These are phyloP conservation scores for Parastagonospora nodorum DNA, from an alignment of 2,329 filamentous ascomycete species.

Conservation along the genomic window DNA sequence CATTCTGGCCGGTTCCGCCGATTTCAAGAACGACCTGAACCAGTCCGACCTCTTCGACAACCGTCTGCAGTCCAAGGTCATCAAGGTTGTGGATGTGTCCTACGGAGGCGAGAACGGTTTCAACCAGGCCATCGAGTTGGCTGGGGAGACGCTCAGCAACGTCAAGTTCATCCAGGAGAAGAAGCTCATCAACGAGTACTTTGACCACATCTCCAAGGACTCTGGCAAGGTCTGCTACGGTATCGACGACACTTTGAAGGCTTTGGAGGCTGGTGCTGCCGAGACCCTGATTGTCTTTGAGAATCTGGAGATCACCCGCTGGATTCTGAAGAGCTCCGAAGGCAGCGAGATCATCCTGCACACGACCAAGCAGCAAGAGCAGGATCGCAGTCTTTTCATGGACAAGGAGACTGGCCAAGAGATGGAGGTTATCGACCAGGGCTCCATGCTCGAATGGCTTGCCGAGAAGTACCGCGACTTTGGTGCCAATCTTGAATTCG, in stretches of 20 bases:
- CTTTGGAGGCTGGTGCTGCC: constrained; percentile 90
- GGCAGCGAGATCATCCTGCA: constrained; percentile 78
- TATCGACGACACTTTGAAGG: constrained; percentile 96
- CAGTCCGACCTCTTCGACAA: constrained; percentile 96
- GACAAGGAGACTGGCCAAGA: constrained; percentile 95
- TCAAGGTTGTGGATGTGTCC: constrained; percentile 98
- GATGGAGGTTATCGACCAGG: constrained; percentile 89
- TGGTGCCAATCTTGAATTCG: constrained; percentile 92
- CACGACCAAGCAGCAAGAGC: constrained; percentile 85
- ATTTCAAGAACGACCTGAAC: constrained; percentile 99
- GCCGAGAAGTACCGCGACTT: constrained; percentile 99
- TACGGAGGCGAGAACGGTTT: constrained; percentile 99
- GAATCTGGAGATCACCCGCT: constrained; percentile 93
- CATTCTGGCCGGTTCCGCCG: constrained; percentile 93
- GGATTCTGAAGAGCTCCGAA: constrained; percentile 79
- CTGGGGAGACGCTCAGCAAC: constrained; percentile 93
- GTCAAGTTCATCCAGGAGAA: constrained; percentile 99
- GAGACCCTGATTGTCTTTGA: constrained; percentile 97
- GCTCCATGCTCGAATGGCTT: constrained; percentile 98
- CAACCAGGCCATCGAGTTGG: constrained; percentile 97
- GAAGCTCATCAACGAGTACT: constrained; percentile 99
- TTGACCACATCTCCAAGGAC: constrained; percentile 98
- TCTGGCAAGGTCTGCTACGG: constrained; percentile 97
- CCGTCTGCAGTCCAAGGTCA: constrained; percentile 90
- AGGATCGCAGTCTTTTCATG: constrained; percentile 81